phyloP scores from a whole-genome alignment of 2,329 filamentous ascomycete species.

The Kalaharituber pfeilii region DNA sequence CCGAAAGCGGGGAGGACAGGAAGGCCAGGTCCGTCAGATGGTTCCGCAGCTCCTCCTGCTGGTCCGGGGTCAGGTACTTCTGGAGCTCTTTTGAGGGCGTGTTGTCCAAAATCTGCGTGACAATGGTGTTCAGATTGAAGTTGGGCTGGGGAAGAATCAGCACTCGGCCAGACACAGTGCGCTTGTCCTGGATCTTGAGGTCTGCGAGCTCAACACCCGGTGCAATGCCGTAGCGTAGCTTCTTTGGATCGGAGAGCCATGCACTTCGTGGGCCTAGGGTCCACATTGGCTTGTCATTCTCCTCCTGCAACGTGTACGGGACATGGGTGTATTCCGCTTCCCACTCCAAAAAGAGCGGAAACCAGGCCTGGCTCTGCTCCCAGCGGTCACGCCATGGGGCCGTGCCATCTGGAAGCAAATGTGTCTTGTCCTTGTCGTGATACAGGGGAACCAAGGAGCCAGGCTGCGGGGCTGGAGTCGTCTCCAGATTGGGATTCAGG shows the following conservation, averaged over 20 bases:
- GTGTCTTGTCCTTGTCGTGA: slow-evolving; percentile 15
- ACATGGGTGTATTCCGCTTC: slow-evolving; percentile 31
- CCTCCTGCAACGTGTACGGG: no score
- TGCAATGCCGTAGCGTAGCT: slow-evolving; percentile 3
- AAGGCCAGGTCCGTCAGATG: slow-evolving; percentile 20
- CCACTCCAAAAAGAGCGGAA: slow-evolving; percentile 32
- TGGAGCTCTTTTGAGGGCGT: slow-evolving; percentile 21
- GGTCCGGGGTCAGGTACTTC: slow-evolving; percentile 9
- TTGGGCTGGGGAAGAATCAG: slow-evolving; percentile 30
- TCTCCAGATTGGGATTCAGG: not conserved
- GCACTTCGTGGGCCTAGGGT: slow-evolving; percentile 21
- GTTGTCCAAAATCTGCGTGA: slow-evolving; percentile 26
- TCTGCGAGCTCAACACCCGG: slow-evolving; percentile 11
- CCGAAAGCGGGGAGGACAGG: slow-evolving; percentile 25
- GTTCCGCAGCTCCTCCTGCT: slow-evolving; percentile 12
- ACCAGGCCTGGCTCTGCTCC: slow-evolving; percentile 28
- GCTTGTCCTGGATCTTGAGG: slow-evolving; percentile 15
- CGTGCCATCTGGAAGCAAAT: not conserved
- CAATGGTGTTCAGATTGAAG: slow-evolving; percentile 25
- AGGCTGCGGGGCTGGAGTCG: not conserved
- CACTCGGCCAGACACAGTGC: slow-evolving; percentile 26
- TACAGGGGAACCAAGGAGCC: slow-evolving; percentile 9
- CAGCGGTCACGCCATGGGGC: slow-evolving; percentile 24
- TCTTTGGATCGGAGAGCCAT: not conserved
- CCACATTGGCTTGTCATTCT: no score